Conservation (phyloP, 2,329 filamentous ascomycete species). For the Xylogone sp. region DNA sequence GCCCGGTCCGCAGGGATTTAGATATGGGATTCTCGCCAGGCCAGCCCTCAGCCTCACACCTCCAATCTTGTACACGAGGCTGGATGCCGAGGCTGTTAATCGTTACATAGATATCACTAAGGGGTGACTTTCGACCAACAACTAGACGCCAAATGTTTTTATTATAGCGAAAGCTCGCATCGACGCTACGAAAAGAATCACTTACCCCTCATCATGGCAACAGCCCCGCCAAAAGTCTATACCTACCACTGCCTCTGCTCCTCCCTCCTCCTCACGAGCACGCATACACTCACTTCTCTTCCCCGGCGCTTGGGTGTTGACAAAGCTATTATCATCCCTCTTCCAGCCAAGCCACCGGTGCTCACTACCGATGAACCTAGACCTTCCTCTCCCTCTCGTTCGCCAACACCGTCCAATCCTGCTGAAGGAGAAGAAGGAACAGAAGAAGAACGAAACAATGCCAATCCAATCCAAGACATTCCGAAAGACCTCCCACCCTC, state of each 20-base stretch:
- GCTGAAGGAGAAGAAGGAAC: slow-evolving; percentile 16
- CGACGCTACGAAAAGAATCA: too few species aligned
- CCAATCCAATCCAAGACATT: neutral
- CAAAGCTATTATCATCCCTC: slow-evolving; percentile 52
- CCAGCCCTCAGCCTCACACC: neutral
- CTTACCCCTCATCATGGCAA: slow-evolving; percentile 2
- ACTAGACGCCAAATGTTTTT: neutral
- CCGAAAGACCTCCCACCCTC: slow-evolving; percentile 17
- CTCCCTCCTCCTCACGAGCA: slow-evolving; percentile 59
- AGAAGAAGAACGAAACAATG: slow-evolving; percentile 14
- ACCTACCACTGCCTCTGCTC: slow-evolving; percentile 65
- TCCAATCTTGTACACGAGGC: neutral
- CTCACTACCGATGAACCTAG: neutral
- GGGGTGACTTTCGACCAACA: neutral
- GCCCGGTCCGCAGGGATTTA: neutral
- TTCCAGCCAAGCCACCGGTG: slow-evolving; percentile 31
- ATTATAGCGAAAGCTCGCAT: too few species aligned
- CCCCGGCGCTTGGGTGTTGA: slow-evolving; percentile 49
- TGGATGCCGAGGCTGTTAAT: neutral
- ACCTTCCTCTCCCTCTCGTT: slow-evolving; percentile 6
- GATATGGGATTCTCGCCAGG: neutral
- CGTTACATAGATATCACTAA: neutral
- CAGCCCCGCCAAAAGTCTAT: slow-evolving; percentile 30
- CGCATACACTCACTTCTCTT: slow-evolving; percentile 46
- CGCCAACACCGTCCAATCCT: slow-evolving; percentile 11